Evolutionary conservation across 225 moss, liverwort and hornwort species (phyloP).

Genomic region (Asterella californica): DNA sequence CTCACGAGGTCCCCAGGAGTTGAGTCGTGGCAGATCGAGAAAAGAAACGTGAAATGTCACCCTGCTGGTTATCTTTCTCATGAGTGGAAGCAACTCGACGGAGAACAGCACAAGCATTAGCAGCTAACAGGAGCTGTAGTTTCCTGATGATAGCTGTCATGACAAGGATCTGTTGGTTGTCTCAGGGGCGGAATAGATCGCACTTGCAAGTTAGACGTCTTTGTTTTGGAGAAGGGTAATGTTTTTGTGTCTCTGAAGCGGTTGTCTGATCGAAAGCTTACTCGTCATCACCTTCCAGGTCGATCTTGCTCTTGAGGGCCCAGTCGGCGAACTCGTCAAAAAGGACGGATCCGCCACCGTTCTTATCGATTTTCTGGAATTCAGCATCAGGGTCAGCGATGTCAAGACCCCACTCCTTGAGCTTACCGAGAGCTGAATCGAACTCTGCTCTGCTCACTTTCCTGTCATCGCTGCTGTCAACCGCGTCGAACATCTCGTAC

Average conservation of each 20-base stretch:
- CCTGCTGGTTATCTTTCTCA: neutral
- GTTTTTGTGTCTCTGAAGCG: neutral
- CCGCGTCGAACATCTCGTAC: conserved; percentile 26
- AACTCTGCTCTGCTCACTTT: conserved; percentile 24
- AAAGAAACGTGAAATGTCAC: no score
- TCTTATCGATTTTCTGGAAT: conserved; percentile 23
- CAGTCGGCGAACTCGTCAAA: conserved; percentile 36
- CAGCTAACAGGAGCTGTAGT: neutral
- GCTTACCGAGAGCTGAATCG: conserved; percentile 6
- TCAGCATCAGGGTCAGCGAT: conserved; percentile 25
- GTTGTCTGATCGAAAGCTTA: neutral
- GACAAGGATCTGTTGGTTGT: neutral
- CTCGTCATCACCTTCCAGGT: conserved; percentile 24
- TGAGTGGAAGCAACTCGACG: neutral
- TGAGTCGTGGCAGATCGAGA: no score
- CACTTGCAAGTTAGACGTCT: neutral
- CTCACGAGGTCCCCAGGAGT: no score
- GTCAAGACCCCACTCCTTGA: conserved; percentile 30
- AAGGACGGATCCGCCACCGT: conserved; percentile 31
- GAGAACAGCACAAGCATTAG: neutral
- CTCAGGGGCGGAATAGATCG: neutral
- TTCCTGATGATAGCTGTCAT: neutral
- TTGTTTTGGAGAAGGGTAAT: neutral
- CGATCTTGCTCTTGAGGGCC: conserved; percentile 30
- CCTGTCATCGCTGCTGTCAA: conserved; percentile 27